These are phyloP conservation scores for Alternaria hordeiaustralica DNA, from an alignment of 2,329 filamentous ascomycete genomes.

Conservation along the genomic window DNA sequence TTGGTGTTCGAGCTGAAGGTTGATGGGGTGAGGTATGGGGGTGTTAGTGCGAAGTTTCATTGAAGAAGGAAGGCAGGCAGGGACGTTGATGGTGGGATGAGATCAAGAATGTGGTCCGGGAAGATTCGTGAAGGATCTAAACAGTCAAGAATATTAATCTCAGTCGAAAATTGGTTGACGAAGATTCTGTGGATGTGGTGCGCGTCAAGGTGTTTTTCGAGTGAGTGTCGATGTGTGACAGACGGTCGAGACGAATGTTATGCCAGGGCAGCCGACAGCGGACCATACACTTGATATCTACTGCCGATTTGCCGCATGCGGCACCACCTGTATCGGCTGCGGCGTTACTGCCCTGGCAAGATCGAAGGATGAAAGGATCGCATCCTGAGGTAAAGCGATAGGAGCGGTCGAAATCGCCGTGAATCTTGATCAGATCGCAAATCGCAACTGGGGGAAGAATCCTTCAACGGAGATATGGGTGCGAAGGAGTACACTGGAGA, in stretches of 20 bases:
- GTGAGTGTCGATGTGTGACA: neutral
- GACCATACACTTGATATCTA: neutral
- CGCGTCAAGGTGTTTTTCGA: neutral
- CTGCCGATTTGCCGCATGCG: neutral
- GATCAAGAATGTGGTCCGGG: neutral
- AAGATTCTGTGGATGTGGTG: neutral
- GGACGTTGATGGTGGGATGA: neutral
- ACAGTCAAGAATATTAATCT: neutral
- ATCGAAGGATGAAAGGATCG: neutral
- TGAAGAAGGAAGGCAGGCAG: conserved; percentile 43
- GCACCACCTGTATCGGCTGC: neutral
- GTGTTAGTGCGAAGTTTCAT: conserved; percentile 80
- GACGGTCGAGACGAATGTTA: neutral
- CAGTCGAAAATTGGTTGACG: neutral
- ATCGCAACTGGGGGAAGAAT: neutral
- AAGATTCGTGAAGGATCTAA: neutral
- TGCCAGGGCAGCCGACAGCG: neutral
- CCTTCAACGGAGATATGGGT: neutral
- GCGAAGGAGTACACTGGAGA: neutral
- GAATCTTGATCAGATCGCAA: neutral
- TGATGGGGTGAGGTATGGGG: conserved; percentile 76
- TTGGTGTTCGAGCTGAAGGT: conserved; percentile 80
- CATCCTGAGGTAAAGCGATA: neutral
- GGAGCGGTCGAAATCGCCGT: neutral
- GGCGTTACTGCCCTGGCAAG: neutral